Evolutionary conservation across 2,329 filamentous ascomycete genomes (phyloP), one percentile per base, ranked within the genome.

Genomic region (Capronia coronata): DNA sequence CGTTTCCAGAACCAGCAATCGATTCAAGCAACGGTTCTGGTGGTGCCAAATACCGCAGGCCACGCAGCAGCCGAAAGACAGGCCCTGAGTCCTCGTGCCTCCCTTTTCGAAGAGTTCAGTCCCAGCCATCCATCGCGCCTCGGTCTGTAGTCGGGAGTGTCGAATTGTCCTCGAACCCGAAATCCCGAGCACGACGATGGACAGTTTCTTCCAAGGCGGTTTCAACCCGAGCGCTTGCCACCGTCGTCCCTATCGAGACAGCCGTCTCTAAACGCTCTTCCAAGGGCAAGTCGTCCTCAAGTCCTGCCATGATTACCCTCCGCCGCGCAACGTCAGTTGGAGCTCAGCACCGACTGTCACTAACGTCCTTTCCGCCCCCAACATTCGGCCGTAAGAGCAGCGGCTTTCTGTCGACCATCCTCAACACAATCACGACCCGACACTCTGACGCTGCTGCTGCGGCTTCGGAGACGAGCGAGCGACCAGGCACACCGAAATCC

Each of bases 281-380:
- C 9, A 40, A 35, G 32, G 10, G 30, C n/a, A 42, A 48, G 37
- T 23, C 27, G 5, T 38, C 18, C 9, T 43, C 25, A 32, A 59
- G 56, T 43, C 58, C 58, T 30, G 58, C 57, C 5, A 58, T 61
- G 57, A 61, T 61, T 13, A 59, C 55, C n/a, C 51, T 61, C 16
- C 58, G 57, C 4, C 55, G 58, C 2, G 58, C 58, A 10, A 59
- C 55, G 6, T 49, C 50, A n/a, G 30, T 37, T 8, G 27, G 41
- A 22, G 42, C 51, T 27, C 45, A 38, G 2, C 41, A 42, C 46
- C 48, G 38, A 16, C 48, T 43, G 21, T 51, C 54, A 19, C 48
- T 59, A 29, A 58, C 58, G 7, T 55, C 53, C 16, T 61, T 61
- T 35, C 58, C 58, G 9, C 46, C 56, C 3, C 55, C 58, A 2